Evolutionary conservation across 257 asterid species (phyloP).

Genomic region (Solanum boliviense): DNA sequence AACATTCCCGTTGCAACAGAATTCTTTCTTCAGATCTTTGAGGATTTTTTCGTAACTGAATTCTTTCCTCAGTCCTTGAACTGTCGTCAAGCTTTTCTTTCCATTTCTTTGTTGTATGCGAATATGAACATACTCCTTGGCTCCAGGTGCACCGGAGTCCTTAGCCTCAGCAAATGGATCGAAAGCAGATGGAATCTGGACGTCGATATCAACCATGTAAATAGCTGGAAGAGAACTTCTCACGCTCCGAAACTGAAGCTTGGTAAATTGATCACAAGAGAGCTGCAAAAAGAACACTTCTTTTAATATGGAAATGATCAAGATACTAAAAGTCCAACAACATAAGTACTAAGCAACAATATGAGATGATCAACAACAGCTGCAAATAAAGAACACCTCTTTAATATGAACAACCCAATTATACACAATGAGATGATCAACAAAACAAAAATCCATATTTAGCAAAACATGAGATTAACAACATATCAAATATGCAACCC

Average conservation of each 20-base stretch:
- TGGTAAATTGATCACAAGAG: not conserved
- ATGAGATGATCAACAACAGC: not conserved
- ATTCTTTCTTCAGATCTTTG: conserved; percentile 63
- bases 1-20: conserved; percentile 84
- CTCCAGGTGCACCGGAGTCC: conserved; percentile 47
- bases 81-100: conserved; percentile 63
- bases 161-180: conserved; percentile 82
- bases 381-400: not conserved
- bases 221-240: conserved; percentile 9
- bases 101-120: conserved; percentile 91
- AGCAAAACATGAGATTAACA: not conserved
- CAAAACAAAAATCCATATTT: not conserved
- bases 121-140: conserved; percentile 74
- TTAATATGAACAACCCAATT: not conserved
- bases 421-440: not conserved
- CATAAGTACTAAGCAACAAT: not conserved
- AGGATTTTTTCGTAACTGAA: conserved; percentile 76
- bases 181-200: conserved; percentile 49
- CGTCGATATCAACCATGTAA: conserved; percentile 66
- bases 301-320: not conserved
- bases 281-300: not conserved
- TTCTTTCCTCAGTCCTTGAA: conserved; percentile 61
- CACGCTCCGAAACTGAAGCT: not conserved
- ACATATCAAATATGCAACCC: not conserved
- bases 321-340: not conserved